A percentile compares a stretch with the other conserved stretches of the same genome.
Evolutionary conservation across 257 asterid species (phyloP).

Genomic region (Knoxia roxburghii): DNA sequence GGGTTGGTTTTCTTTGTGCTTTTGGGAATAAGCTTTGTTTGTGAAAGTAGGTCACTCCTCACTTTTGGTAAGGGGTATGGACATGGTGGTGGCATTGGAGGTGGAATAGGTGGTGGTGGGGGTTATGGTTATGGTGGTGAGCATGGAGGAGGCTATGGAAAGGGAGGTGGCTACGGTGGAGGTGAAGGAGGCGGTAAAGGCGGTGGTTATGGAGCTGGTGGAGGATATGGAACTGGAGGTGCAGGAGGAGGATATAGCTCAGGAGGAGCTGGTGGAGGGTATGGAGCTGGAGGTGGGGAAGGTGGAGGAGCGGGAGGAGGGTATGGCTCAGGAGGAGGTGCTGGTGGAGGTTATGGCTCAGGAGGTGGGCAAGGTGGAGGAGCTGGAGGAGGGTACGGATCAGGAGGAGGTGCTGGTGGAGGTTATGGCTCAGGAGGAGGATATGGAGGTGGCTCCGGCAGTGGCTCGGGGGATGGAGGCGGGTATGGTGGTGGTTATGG

Average conservation of each 20-base stretch:
- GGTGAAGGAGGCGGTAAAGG: not conserved
- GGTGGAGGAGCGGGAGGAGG: not conserved
- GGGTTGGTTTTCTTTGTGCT: conserved; percentile 22
- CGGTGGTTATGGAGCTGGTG: conserved; percentile 1
- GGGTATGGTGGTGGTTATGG: conserved; percentile 17
- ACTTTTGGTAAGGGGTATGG: conserved; percentile 26
- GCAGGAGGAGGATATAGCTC: conserved; percentile 6
- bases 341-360: no score
- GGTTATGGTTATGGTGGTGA: conserved; percentile 11
- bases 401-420: conserved; percentile 13
- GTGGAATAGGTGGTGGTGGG: conserved; percentile 10
- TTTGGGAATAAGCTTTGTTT: conserved; percentile 21
- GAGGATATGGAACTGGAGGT: not conserved
- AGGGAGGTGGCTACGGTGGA: conserved; percentile 7
- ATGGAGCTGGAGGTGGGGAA: not conserved
- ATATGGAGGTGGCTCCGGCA: conserved; percentile 1
- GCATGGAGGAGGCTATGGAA: conserved; percentile 10
- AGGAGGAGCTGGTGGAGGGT: conserved; percentile 6
- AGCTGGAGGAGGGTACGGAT: conserved; percentile 19
- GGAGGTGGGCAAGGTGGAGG: not conserved
- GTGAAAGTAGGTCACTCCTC: conserved; percentile 30
- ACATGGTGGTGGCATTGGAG: conserved; percentile 15
- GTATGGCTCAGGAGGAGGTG: no score
- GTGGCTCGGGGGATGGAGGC: conserved; percentile 14
- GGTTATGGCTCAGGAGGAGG: conserved; percentile 10